These are phyloP conservation scores for Akanthomyces muscarius DNA, from an alignment of 2,329 filamentous ascomycete species.

Conservation along the genomic window DNA sequence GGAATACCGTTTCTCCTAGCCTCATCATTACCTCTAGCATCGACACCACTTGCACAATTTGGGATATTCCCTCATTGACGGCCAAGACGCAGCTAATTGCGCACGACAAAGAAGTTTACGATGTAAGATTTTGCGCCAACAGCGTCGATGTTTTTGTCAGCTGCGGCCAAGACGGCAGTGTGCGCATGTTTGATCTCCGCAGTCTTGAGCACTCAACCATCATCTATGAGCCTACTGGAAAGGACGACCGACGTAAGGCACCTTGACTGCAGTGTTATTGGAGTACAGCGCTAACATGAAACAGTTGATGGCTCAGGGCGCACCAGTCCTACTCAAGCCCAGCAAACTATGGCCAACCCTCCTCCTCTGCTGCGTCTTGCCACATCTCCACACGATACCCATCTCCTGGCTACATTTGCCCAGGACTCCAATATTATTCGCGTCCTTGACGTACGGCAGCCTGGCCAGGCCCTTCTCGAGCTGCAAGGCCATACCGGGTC, in stretches of 20 bases:
- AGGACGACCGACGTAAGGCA: conserved; percentile 66
- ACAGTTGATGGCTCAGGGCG: conserved; percentile 55
- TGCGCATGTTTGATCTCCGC: conserved; percentile 96
- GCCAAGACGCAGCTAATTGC: conserved; percentile 98
- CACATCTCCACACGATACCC: conserved; percentile 90
- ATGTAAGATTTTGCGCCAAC: conserved; percentile 95
- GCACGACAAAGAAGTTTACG: conserved; percentile 98
- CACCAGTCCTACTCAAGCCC: conserved; percentile 69
- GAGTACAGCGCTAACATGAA: conserved; percentile 22
- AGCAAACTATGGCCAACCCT: conserved; percentile 72
- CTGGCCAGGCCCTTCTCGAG: conserved; percentile 90
- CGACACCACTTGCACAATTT: conserved; percentile 98
- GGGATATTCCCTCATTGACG: conserved; percentile 96
- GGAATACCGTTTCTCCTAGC: conserved; percentile 96
- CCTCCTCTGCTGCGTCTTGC: conserved; percentile 76
- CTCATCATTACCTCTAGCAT: conserved; percentile 98
- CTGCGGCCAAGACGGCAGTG: conserved; percentile 94
- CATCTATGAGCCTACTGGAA: conserved; percentile 95
- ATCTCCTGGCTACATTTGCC: conserved; percentile 95
- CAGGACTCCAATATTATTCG: conserved; percentile 89
- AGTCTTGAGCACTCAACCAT: conserved; percentile 98
- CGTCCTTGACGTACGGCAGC: conserved; percentile 93
- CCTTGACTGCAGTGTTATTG: neutral
- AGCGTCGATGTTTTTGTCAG: conserved; percentile 99
- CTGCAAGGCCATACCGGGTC: conserved; percentile 81